Evolutionary conservation across 768 basidiomycete species (phyloP), one percentile per base, ranked within the genome.

Genomic region (Mrakia hoshinonis): DNA sequence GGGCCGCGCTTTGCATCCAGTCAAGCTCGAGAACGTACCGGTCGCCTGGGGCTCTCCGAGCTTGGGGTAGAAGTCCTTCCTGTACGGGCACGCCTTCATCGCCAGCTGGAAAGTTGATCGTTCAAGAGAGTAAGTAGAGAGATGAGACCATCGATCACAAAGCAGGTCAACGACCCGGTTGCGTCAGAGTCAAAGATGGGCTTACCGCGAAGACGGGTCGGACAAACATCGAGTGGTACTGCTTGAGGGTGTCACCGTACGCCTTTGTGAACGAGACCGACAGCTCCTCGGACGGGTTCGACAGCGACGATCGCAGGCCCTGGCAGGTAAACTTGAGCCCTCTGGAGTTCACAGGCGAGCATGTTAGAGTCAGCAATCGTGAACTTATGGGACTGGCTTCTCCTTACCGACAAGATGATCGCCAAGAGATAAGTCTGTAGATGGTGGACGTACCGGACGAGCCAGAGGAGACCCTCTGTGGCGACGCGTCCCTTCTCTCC

Each of bases 381-480:
- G 26, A 68, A 34, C 6, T 29, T 29, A 54, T 5, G 47, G 36
- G 15, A 29, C 3, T 34, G 3, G 22, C 18, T 5, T 15, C 20
- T 12, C n/a, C 22, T 20, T 9, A 39, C 11, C 20, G 31, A n/a
- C 36, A 38, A 36, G 22, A 39, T 18, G 48, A 34, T 47, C 12
- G 20, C 26, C 43, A 39, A 46, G 64, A 51, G 52, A 64, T n/a
- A 48, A 10, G 10, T 55, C 18, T 22, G 10, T n/a, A 26, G 31
- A n/a, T 26, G 58, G 43, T 43, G 18, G 48, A 70, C 79, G 43
- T 39, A 81, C 82, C 83, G 79, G 61, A 93, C 84, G 62, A 99
- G 85, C 96, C 96, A 99, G 81, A 97, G 81, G 68, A 97, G 84
- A 20, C 92, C 93, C 77, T 94, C 89, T 0, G 94, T 96, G 2